These are phyloP conservation scores for Phalaenopsis aphrodite DNA, from an alignment of 106 monocot species.

Conservation along the genomic window DNA sequence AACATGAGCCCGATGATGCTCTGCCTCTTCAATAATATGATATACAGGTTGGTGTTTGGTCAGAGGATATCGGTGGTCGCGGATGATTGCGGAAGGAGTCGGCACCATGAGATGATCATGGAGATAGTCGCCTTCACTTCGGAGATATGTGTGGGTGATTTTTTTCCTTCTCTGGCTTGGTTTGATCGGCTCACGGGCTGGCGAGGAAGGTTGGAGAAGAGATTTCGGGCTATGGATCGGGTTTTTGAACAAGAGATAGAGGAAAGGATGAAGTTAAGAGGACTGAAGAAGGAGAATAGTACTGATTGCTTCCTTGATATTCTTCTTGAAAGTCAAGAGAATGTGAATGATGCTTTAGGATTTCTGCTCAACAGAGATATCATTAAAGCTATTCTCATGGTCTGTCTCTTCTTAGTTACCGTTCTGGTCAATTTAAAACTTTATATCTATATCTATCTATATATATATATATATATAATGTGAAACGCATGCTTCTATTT, in stretches of 20 bases:
- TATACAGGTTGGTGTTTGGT: slow-evolving; percentile 12
- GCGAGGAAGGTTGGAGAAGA: slow-evolving; percentile 12
- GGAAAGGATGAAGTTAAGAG: neutral
- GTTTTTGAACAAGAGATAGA: slow-evolving; percentile 11
- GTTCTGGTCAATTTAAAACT: too few species aligned
- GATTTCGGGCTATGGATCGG: slow-evolving; percentile 9
- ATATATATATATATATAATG: too few species aligned
- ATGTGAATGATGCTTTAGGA: slow-evolving; percentile 6
- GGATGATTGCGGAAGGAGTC: slow-evolving; percentile 9
- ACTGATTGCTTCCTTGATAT: too few species aligned
- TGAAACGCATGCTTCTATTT: too few species aligned
- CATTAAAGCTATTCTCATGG: slow-evolving; percentile 27
- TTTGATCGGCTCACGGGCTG: slow-evolving; percentile 13
- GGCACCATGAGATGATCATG: slow-evolving; percentile 10
- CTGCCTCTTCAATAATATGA: slow-evolving; percentile 11
- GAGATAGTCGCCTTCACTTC: slow-evolving; percentile 14
- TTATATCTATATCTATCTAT: too few species aligned
- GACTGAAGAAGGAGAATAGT: neutral
- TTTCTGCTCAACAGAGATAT: slow-evolving; percentile 13
- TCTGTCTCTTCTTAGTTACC: neutral
- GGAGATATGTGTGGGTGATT: slow-evolving; percentile 18
- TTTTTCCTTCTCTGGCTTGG: slow-evolving; percentile 23
- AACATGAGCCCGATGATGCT: slow-evolving; percentile 18
- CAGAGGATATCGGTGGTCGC: neutral
- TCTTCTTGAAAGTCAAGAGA: neutral